These are phyloP conservation scores for Lolium multiflorum DNA, from an alignment of 176 grass and related monocot species.

Conservation along the genomic window DNA sequence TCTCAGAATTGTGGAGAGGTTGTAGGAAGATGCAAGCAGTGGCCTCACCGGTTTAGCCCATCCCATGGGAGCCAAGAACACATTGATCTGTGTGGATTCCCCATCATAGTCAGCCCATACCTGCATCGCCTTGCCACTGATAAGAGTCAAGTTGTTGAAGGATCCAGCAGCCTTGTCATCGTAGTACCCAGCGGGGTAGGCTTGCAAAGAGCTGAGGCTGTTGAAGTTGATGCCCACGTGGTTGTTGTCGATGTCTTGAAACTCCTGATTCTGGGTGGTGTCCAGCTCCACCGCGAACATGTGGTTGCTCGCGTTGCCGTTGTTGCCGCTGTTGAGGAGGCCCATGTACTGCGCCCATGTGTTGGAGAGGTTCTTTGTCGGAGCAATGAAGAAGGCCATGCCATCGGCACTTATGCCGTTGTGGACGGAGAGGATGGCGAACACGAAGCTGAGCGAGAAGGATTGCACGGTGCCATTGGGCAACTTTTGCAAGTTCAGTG, in stretches of 20 bases:
- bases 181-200: neutral
- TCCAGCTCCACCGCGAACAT: neutral
- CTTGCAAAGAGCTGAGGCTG: neutral
- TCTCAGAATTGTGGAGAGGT: neutral
- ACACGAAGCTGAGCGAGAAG: neutral
- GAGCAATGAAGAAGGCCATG: constrained; percentile 5
- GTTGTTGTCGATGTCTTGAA: constrained; percentile 1
- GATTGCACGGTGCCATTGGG: neutral
- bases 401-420: neutral
- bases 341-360: constrained; percentile 9
- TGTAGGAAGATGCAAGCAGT: neutral
- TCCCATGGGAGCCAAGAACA: constrained; percentile 3
- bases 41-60: neutral
- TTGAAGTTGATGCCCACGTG: constrained; percentile 1
- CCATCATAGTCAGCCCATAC: constrained; percentile 6
- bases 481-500: neutral
- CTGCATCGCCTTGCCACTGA: constrained; percentile 10
- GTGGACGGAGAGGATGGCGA: neutral
- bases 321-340: constrained; percentile 10
- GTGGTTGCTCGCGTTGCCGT: neutral
- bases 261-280: neutral
- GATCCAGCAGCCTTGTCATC: neutral
- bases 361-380: constrained; percentile 1
- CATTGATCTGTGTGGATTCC: neutral
- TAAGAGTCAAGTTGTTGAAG: constrained; percentile 7